These are phyloP conservation scores for Anethum foeniculum DNA, from an alignment of 140 eudicot species.

Conservation along the genomic window DNA sequence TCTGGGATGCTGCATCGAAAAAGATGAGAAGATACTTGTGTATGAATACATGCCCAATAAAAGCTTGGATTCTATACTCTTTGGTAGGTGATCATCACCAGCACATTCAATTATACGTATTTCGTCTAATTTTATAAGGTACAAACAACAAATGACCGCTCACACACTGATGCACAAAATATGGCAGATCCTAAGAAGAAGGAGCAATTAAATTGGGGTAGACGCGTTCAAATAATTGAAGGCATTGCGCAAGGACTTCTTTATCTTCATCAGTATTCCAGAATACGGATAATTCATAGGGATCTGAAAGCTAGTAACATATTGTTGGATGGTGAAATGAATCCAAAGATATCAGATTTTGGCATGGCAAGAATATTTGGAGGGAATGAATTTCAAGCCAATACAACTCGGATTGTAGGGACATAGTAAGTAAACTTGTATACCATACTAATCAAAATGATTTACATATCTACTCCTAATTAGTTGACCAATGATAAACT, in stretches of 20 bases:
- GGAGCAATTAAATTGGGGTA: constrained; percentile 2
- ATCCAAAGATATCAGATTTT: constrained; percentile 13
- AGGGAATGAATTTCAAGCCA: constrained; percentile 2
- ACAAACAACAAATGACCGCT: neutral
- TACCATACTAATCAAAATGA: neutral
- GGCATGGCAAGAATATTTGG: constrained; percentile 20
- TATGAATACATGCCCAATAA: constrained; percentile 1
- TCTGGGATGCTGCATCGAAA: constrained; percentile 12
- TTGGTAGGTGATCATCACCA: neutral
- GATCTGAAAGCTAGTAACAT: constrained; percentile 14
- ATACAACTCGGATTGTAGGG: constrained; percentile 8
- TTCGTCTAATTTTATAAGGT: neutral
- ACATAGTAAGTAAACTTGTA: constrained; percentile 6
- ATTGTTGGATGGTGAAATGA: constrained; percentile 13
- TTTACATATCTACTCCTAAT: neutral
- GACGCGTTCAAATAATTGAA: constrained; percentile 10
- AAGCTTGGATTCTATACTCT: constrained; percentile 8
- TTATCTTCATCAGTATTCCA: constrained; percentile 14
- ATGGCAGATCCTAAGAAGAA: constrained; percentile 5
- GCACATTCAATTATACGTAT: neutral
- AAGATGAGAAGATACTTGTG: constrained; percentile 9
- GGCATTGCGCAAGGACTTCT: constrained; percentile 16
- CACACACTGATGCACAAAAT: neutral
- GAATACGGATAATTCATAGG: constrained; percentile 10
- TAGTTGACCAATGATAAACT: neutral